Evolutionary conservation across 768 basidiomycete species (phyloP).

Genomic region (Amanita pallidorosea): DNA sequence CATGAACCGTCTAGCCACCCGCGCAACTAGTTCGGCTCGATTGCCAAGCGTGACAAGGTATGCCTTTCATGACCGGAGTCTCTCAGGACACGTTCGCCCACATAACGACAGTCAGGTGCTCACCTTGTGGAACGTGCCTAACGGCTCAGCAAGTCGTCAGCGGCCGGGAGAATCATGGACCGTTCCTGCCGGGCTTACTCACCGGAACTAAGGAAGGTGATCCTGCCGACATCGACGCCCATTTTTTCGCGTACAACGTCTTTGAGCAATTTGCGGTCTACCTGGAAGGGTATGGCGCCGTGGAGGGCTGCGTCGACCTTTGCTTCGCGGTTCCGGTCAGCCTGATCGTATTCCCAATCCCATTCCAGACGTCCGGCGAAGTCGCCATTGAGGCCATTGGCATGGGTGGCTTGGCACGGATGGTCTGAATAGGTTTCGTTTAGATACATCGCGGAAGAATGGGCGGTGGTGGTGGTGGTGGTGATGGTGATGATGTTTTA

Average conservation of each 20-base stretch:
- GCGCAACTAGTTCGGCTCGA: conserved; percentile 55
- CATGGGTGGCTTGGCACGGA: background rate
- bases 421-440: background rate
- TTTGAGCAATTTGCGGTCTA: conserved; percentile 65
- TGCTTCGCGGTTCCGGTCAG: conserved; percentile 55
- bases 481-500: too few species aligned
- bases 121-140: conserved; percentile 83
- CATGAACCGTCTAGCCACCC: conserved; percentile 81
- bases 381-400: background rate
- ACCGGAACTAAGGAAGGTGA: conserved; percentile 70
- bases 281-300: conserved; percentile 55
- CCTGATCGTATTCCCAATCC: conserved; percentile 65
- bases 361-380: conserved; percentile 31
- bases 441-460: background rate
- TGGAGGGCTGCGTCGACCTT: conserved; percentile 54
- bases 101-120: conserved; percentile 1
- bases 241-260: conserved; percentile 71
- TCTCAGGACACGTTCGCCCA: conserved; percentile 2
- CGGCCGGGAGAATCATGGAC: background rate
- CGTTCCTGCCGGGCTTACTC: conserved; percentile 15
- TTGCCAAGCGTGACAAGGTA: conserved; percentile 64
- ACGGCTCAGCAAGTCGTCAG: conserved; percentile 4
- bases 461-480: too few species aligned
- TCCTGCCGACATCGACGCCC: conserved; percentile 53
- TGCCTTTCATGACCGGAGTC: conserved; percentile 32